These are phyloP conservation scores for Catharanthus roseus DNA, from an alignment of 257 asterid genomes.

Conservation along the genomic window DNA sequence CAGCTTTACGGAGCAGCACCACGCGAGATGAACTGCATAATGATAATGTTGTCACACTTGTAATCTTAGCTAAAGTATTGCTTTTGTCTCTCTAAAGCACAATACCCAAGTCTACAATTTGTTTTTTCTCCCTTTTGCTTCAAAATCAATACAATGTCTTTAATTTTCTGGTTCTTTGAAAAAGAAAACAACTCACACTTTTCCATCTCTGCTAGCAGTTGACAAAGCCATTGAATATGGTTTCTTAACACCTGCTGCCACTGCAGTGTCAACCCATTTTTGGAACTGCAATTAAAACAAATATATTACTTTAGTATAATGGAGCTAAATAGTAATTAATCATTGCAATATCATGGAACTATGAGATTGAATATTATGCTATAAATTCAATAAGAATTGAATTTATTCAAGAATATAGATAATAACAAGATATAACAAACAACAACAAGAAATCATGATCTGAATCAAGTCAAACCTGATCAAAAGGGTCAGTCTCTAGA, in stretches of 20 bases:
- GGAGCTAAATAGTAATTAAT: background rate
- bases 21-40: conserved; percentile 62
- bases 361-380: background rate
- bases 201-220: conserved; percentile 29
- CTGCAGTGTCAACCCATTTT: conserved; percentile 31
- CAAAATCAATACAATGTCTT: background rate
- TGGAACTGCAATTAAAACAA: conserved; percentile 22
- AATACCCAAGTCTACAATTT: background rate
- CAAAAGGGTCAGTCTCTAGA: conserved; percentile 14
- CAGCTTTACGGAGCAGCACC: conserved; percentile 67
- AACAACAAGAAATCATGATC: background rate
- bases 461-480: conserved; percentile 25
- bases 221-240: conserved; percentile 31
- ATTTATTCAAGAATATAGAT: background rate
- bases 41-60: background rate
- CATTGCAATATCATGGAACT: background rate
- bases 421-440: conserved; percentile 1
- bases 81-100: background rate
- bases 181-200: conserved; percentile 16
- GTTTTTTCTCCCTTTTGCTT: background rate
- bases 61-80: background rate
- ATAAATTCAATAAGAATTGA: background rate
- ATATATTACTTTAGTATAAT: too few species aligned
- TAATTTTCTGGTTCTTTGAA: background rate
- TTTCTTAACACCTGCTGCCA: conserved; percentile 28